Percentiles rank a stretch among this genome's conserved stretches.
Conservation (phyloP, 805 yeast species). For the Schizosaccharomyces octosporus region DNA sequence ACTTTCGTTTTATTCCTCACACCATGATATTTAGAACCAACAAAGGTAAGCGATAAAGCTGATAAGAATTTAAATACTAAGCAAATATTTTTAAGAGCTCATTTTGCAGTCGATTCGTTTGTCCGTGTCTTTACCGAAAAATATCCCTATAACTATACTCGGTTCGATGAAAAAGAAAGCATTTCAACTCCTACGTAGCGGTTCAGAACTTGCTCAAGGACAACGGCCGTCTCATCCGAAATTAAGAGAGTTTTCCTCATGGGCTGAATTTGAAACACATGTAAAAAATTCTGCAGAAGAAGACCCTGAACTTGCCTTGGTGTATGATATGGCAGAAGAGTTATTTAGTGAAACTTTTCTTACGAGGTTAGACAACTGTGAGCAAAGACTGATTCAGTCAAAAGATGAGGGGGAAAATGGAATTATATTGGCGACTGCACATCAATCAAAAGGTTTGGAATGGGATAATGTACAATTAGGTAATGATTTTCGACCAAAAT, state of each 20-base stretch:
- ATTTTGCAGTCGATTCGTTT: not conserved
- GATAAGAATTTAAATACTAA: not conserved
- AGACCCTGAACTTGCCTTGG: not conserved
- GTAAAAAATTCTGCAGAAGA: not conserved
- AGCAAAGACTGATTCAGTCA: not conserved
- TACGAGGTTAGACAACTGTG: not conserved
- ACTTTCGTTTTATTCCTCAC: not conserved
- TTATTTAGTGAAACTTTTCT: not conserved
- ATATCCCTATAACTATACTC: not conserved
- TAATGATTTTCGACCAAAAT: constrained; percentile 1
- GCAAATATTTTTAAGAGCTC: not conserved
- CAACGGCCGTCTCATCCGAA: not conserved
- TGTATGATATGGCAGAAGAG: not conserved
- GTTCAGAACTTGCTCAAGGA: not conserved
- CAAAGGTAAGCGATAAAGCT: not conserved
- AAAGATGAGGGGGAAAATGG: not conserved
- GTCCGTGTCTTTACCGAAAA: not conserved
- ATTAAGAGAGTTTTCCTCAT: not conserved
- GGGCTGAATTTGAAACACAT: not conserved
- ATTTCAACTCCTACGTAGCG: not conserved
- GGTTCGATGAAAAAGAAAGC: not conserved
- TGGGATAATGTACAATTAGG: constrained; percentile 1
- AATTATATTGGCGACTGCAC: not conserved
- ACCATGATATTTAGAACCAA: not conserved
- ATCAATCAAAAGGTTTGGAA: not conserved